phyloP scores from a whole-genome alignment of 164 flowering plant genomes.

The Nelumbo lutea region DNA sequence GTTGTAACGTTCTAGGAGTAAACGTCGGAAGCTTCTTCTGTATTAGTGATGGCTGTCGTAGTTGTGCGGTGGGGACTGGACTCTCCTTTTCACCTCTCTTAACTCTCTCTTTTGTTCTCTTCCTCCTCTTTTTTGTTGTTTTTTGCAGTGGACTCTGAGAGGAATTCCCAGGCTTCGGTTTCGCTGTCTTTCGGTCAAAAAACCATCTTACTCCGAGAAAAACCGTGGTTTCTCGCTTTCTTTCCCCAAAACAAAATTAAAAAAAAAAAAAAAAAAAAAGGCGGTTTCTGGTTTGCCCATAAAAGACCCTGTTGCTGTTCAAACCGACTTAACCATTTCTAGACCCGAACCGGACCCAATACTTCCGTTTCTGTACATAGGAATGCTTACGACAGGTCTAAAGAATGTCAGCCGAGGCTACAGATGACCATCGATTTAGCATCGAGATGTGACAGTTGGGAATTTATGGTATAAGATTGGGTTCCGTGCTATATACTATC shows the following conservation, averaged over 20 bases:
- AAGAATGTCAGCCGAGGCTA: too few species aligned
- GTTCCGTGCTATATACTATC: background rate
- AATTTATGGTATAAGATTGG: background rate
- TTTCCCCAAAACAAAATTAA: constrained; percentile 14
- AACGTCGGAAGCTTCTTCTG: constrained; percentile 27
- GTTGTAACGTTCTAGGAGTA: constrained; percentile 8
- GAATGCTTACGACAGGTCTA: too few species aligned
- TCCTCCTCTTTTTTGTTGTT: constrained; percentile 11
- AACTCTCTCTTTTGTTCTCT: background rate
- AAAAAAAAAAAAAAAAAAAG: background rate
- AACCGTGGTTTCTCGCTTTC: constrained; percentile 31
- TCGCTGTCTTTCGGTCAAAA: constrained; percentile 36
- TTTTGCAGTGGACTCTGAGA: constrained; percentile 16
- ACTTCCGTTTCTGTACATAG: too few species aligned
- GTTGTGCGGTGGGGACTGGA: background rate
- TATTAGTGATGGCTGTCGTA: background rate
- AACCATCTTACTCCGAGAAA: constrained; percentile 45
- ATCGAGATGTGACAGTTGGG: too few species aligned
- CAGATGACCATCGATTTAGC: too few species aligned
- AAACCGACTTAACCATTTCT: too few species aligned
- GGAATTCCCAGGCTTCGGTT: constrained; percentile 32
- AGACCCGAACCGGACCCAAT: too few species aligned
- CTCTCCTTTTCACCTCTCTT: background rate
- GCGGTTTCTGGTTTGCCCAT: constrained; percentile 9
- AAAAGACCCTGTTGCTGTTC: too few species aligned